A percentile compares a stretch with the other conserved stretches of the same genome.
Evolutionary conservation across 441 rosid species (phyloP).

Genomic region (Omphalea diandra): DNA sequence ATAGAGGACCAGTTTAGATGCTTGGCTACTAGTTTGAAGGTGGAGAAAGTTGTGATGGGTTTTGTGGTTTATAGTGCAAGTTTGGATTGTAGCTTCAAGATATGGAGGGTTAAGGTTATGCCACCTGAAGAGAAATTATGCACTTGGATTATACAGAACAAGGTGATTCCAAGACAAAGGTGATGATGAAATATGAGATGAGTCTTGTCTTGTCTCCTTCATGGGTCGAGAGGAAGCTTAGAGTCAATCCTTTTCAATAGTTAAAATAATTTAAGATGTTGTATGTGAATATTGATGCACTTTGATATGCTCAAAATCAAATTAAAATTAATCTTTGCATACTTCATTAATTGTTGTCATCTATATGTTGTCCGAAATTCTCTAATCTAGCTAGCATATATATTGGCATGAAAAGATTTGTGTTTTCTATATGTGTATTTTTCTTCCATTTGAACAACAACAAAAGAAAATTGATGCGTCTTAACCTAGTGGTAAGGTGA

Average conservation of each 20-base stretch:
- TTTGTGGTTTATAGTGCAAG: constrained; percentile 51
- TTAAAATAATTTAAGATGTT: too few relatives aligned
- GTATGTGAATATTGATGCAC: too few relatives aligned
- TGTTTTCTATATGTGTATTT: too few relatives aligned
- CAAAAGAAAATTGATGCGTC: too few relatives aligned
- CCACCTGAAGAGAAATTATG: constrained; percentile 37
- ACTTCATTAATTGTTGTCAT: too few relatives aligned
- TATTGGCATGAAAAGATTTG: too few relatives aligned
- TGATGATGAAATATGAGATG: constrained; percentile 36
- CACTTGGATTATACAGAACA: constrained; percentile 22
- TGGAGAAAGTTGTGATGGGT: constrained; percentile 47
- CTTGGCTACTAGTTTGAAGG: constrained; percentile 41
- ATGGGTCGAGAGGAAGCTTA: constrained; percentile 54
- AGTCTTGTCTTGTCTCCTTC: constrained; percentile 61
- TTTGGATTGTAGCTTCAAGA: constrained; percentile 49
- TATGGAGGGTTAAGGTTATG: constrained; percentile 53
- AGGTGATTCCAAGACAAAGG: constrained; percentile 18
- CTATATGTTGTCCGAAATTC: too few relatives aligned
- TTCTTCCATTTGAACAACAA: too few relatives aligned
- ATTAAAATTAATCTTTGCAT: too few relatives aligned
- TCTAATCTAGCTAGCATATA: too few relatives aligned
- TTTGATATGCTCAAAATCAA: too few relatives aligned
- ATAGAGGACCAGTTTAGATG: constrained; percentile 56
- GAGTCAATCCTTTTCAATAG: constrained; percentile 31
- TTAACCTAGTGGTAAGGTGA: too few relatives aligned